Percentiles rank a stretch among this genome's conserved stretches.
Conservation (phyloP, 495 filamentous ascomycete genomes). For the Wilcoxina mikolae region DNA sequence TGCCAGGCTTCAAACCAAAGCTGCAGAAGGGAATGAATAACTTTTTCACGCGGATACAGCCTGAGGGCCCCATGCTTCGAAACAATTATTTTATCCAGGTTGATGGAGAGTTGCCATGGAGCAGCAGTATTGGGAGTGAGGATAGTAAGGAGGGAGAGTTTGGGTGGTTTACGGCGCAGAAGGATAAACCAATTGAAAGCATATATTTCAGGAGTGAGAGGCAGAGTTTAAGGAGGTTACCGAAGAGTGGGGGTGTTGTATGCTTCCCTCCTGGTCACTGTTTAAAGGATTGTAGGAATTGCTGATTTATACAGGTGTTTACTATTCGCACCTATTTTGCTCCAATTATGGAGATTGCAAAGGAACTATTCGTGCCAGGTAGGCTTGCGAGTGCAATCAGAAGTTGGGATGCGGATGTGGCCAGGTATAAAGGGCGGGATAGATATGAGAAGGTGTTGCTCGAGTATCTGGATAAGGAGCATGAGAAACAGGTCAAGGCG, state of each 20-base stretch:
- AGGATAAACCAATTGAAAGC: slow-evolving; percentile 57
- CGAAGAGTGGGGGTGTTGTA: slow-evolving; percentile 54
- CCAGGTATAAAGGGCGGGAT: slow-evolving; percentile 70
- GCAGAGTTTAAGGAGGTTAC: slow-evolving; percentile 60
- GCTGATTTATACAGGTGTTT: slow-evolving; percentile 35
- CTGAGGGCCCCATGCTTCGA: slow-evolving; percentile 49
- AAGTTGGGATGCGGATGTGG: slow-evolving; percentile 79
- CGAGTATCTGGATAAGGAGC: slow-evolving; percentile 68
- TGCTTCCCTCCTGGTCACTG: not conserved
- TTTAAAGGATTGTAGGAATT: not conserved
- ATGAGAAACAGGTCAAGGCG: slow-evolving; percentile 54
- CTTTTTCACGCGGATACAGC: slow-evolving; percentile 53
- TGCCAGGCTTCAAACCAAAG: slow-evolving; percentile 63
- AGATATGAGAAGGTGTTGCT: slow-evolving; percentile 63
- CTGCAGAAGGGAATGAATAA: slow-evolving; percentile 73
- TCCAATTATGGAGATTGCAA: slow-evolving; percentile 47
- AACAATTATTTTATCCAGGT: slow-evolving; percentile 66
- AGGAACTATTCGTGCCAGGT: slow-evolving; percentile 59
- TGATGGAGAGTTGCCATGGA: slow-evolving; percentile 58
- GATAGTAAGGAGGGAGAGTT: slow-evolving; percentile 40
- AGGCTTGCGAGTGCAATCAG: slow-evolving; percentile 56
- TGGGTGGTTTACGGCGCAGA: slow-evolving; percentile 64
- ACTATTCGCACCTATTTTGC: slow-evolving; percentile 70
- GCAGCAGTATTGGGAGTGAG: slow-evolving; percentile 58
- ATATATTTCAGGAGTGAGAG: slow-evolving; percentile 71